phyloP scores from a whole-genome alignment of 1,284 basidiomycete genomes.

The Gastroboletus turbinatus region DNA sequence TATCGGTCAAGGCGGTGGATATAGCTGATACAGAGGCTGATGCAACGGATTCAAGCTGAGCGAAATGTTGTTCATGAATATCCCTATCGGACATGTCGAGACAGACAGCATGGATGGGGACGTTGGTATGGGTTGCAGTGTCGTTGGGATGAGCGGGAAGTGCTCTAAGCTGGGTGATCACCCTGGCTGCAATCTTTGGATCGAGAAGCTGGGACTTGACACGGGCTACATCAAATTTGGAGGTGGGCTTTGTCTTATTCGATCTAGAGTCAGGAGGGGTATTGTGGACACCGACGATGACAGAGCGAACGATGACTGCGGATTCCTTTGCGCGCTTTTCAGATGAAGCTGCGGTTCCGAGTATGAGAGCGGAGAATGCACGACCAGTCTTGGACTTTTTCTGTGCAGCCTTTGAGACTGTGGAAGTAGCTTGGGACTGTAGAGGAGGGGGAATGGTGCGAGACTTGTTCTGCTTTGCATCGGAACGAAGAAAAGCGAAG shows the following conservation, averaged over 20 bases:
- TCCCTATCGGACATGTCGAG: conserved; percentile 61
- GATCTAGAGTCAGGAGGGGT: conserved; percentile 26
- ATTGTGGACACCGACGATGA: conserved; percentile 61
- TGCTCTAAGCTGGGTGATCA: conserved; percentile 64
- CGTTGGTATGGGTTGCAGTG: conserved; percentile 18
- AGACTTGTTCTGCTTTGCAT: conserved; percentile 28
- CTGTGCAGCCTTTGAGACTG: conserved; percentile 18
- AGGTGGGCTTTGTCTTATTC: conserved; percentile 39
- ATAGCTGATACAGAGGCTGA: conserved; percentile 52
- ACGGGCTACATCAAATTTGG: conserved; percentile 57
- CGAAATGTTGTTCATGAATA: conserved; percentile 55
- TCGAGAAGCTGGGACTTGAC: conserved; percentile 68
- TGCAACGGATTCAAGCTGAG: conserved; percentile 44
- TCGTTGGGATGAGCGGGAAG: conserved; percentile 40
- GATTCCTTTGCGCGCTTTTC: conserved; percentile 64
- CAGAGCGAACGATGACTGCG: conserved; percentile 58
- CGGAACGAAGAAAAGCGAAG: conserved; percentile 36
- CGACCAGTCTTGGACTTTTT: conserved; percentile 38
- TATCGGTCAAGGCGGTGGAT: conserved; percentile 48
- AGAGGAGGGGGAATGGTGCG: conserved; percentile 8
- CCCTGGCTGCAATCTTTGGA: conserved; percentile 64
- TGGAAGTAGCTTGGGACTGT: conserved; percentile 6
- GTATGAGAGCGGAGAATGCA: conserved; percentile 26
- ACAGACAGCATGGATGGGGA: conserved; percentile 76
- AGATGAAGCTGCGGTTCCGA: conserved; percentile 34